Base-by-base conservation (phyloP, 192 early-diverging fungal genomes). In the Backusella liffmaniae region DNA sequence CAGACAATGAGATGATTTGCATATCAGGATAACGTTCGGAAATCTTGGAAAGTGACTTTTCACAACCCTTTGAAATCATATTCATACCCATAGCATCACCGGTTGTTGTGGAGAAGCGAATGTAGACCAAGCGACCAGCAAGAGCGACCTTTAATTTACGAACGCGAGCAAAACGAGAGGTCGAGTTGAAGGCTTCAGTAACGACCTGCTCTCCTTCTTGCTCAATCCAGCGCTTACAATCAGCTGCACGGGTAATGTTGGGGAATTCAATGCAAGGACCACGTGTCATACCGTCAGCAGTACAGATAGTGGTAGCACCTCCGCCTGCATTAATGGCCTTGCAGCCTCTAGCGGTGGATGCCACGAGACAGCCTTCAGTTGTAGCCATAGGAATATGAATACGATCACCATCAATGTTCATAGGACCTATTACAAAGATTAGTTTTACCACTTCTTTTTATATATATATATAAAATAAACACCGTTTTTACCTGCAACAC, bases 31-130 rank as follows among this genome's bases (percentile, higher is more conserved):
- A 97, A 29, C 79, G 74, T 56, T 90, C 85, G 12, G 76, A 68
- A 42, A 95, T 84, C 0, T 87, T 77, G 30, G 87, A 83, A 73
- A 98, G 80, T 1, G 96, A 86, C 83, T 92, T 89, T 85, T 98
- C 96, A 73, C 93, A 94, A 35, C 95, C 95, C 81, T 97, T 97
- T 26, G 96, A 97, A 56, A 97, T 96, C 96, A 98, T 97, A 82
- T 97, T 97, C 96, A 97, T 97, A 29, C 96, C 96, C 96, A 98
- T 98, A 5, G 96, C 96, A 83, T 98, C 96, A 67, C 96, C 96
- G 1, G 96, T 98, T 0, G 91, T 87, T 1, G 96, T 95, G 0
- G 93, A 85, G 85, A 98, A 98, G 29, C 96, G 92, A 72, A 98
- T 91, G 67, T 87, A 98, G 1, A 96, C 85, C 49, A 96, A 82